A percentile compares a stretch with the other conserved stretches of the same genome.
Conservation (phyloP, 2,329 filamentous ascomycete species). For the Trichoderma hamatum region DNA sequence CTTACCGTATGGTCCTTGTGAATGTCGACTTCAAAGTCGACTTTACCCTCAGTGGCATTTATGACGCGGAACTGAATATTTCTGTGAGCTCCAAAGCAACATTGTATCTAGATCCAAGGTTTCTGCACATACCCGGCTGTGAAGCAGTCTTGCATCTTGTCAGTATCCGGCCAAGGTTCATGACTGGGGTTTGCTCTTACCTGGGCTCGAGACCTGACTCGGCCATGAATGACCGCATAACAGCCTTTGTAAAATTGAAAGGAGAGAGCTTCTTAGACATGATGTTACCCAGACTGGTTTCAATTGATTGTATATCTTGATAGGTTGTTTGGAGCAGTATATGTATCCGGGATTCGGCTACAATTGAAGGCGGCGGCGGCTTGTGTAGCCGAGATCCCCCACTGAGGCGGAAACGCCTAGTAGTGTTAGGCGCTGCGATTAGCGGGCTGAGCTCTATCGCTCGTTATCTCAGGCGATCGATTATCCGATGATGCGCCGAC, state of each 20-base stretch:
- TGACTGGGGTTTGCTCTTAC: slow-evolving; percentile 49
- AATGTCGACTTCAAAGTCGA: slow-evolving; percentile 77
- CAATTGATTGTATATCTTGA: not conserved
- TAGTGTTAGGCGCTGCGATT: not conserved
- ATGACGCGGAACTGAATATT: slow-evolving; percentile 64
- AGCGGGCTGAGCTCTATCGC: not conserved
- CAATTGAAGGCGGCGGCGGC: not conserved
- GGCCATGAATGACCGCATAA: slow-evolving; percentile 78
- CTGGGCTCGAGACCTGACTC: slow-evolving; percentile 88
- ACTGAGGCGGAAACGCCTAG: not conserved
- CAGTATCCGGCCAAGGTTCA: slow-evolving; percentile 7
- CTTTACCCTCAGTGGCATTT: slow-evolving; percentile 64
- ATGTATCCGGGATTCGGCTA: not conserved
- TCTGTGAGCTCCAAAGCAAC: not conserved
- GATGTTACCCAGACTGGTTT: not conserved
- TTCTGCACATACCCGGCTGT: slow-evolving; percentile 29
- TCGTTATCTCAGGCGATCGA: not conserved
- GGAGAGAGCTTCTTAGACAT: slow-evolving; percentile 44
- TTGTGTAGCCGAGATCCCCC: not conserved
- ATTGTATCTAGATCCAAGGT: not conserved
- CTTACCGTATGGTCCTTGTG: slow-evolving; percentile 73
- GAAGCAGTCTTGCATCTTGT: slow-evolving; percentile 34
- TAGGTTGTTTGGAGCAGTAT: not conserved
- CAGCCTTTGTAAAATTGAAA: slow-evolving; percentile 42
- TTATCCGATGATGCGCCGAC: slow-evolving; percentile 17